Percentiles rank a stretch among this genome's conserved stretches.
phyloP scores from a whole-genome alignment of 2,329 filamentous ascomycete genomes.

The Hypoxylon sp. region DNA sequence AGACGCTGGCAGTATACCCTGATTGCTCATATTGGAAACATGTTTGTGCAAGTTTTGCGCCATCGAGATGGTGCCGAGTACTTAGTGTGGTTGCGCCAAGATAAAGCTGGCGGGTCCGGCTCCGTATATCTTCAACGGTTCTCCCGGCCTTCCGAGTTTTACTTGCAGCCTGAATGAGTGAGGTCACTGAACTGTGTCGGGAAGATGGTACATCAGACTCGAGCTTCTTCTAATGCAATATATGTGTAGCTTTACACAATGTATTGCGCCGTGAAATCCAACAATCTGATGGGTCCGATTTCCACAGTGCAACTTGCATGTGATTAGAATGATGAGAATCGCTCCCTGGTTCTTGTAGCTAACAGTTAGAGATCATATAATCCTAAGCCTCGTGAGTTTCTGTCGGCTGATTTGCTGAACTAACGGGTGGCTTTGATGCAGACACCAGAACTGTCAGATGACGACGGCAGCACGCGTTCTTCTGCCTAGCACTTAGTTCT shows the following conservation, averaged over 20 bases:
- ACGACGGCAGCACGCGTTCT: conserved; percentile 9
- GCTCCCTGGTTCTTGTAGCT: neutral
- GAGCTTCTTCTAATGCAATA: neutral
- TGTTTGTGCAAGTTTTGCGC: conserved; percentile 36
- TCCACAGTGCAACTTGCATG: conserved; percentile 5
- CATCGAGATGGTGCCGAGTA: conserved; percentile 33
- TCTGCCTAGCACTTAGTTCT: conserved; percentile 16
- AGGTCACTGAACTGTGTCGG: conserved; percentile 28
- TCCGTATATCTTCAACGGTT: conserved; percentile 36
- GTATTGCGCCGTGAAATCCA: neutral
- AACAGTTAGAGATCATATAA: conserved; percentile 15
- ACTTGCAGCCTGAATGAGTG: conserved; percentile 4
- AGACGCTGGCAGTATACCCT: conserved; percentile 31
- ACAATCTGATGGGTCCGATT: neutral
- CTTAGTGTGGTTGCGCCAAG: conserved; percentile 33
- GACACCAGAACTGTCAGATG: conserved; percentile 10
- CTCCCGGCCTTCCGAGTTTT: conserved; percentile 42
- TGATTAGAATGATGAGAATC: conserved; percentile 15
- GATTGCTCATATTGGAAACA: conserved; percentile 34
- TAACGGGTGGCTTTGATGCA: conserved; percentile 8
- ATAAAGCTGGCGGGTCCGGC: conserved; percentile 25
- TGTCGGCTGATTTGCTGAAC: conserved; percentile 1
- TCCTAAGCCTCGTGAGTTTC: conserved; percentile 2
- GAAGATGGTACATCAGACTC: conserved; percentile 6
- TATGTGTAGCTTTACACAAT: neutral